phyloP scores from a whole-genome alignment of 202 grass and related monocot genomes.

The Saccharum hybrid region DNA sequence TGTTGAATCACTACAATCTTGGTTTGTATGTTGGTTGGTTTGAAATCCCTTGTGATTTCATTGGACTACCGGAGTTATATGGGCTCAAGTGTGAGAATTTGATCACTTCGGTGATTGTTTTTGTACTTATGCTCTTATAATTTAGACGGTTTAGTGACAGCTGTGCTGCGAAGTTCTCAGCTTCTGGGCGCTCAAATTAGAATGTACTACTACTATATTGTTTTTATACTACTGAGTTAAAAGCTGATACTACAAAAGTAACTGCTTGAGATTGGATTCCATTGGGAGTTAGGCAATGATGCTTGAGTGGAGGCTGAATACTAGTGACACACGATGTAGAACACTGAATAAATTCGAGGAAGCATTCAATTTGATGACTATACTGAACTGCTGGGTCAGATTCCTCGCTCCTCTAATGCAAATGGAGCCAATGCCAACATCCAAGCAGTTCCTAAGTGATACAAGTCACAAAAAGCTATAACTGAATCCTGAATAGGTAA shows the following conservation, averaged over 20 bases:
- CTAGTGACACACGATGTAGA: neutral
- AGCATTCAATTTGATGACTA: neutral
- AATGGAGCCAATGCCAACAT: constrained; percentile 7
- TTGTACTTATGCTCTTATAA: no score
- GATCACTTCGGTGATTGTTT: no score
- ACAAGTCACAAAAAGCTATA: neutral
- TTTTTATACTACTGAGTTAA: neutral
- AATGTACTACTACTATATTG: neutral
- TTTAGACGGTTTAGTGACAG: no score
- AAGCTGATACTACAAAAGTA: neutral
- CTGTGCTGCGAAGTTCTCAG: neutral
- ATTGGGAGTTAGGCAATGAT: constrained; percentile 39
- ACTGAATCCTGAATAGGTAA: neutral
- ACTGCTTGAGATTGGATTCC: neutral
- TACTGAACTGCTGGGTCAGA: neutral
- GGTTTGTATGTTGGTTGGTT: no score
- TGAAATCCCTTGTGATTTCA: no score
- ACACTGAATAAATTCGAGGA: constrained; percentile 48
- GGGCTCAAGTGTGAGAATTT: no score
- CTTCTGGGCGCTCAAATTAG: neutral
- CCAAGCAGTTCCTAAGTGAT: neutral
- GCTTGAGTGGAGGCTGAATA: constrained; percentile 22
- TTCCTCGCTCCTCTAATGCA: constrained; percentile 14
- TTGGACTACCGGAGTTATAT: no score
- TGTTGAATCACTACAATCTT: no score